Percentiles rank a stretch among this genome's conserved stretches.
Conservation (phyloP, 768 basidiomycete species). For the Neoboletus magnificus region DNA sequence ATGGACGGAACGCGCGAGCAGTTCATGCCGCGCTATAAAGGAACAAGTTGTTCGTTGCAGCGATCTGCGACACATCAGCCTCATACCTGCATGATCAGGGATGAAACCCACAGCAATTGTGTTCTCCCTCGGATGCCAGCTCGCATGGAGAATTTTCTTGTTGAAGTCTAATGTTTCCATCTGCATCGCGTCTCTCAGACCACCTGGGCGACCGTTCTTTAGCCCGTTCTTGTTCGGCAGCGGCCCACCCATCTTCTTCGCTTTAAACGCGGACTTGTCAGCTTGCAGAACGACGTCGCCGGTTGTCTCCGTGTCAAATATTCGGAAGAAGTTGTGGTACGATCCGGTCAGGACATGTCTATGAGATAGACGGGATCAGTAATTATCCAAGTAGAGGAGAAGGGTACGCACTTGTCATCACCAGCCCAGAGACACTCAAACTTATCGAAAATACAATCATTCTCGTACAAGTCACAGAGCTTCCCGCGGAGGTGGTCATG, state of each 20-base stretch:
- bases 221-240: slow-evolving; percentile 63
- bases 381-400: slow-evolving; percentile 9
- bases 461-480: slow-evolving; percentile 98
- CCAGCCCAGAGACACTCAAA: slow-evolving; percentile 99
- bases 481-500: slow-evolving; percentile 97
- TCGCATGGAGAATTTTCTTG: slow-evolving; percentile 94
- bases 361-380: slow-evolving; percentile 5
- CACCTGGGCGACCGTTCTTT: slow-evolving; percentile 75
- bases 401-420: slow-evolving; percentile 79
- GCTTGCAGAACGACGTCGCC: slow-evolving; percentile 95
- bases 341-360: slow-evolving; percentile 99
- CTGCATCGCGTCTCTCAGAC: slow-evolving; percentile 82
- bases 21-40: slow-evolving; percentile 40
- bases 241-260: slow-evolving; percentile 95
- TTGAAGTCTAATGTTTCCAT: slow-evolving; percentile 86
- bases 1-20: neutral
- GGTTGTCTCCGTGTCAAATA: slow-evolving; percentile 88
- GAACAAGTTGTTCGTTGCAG: slow-evolving; percentile 62
- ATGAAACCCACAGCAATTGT: slow-evolving; percentile 82
- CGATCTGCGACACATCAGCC: slow-evolving; percentile 56
- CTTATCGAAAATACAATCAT: slow-evolving; percentile 99
- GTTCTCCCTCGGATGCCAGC: slow-evolving; percentile 98
- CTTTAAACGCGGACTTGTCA: slow-evolving; percentile 99
- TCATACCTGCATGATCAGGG: neutral
- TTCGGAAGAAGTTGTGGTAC: slow-evolving; percentile 99